Conservation (phyloP, 306 rosid genomes). For the Erythrophleum fordii region DNA sequence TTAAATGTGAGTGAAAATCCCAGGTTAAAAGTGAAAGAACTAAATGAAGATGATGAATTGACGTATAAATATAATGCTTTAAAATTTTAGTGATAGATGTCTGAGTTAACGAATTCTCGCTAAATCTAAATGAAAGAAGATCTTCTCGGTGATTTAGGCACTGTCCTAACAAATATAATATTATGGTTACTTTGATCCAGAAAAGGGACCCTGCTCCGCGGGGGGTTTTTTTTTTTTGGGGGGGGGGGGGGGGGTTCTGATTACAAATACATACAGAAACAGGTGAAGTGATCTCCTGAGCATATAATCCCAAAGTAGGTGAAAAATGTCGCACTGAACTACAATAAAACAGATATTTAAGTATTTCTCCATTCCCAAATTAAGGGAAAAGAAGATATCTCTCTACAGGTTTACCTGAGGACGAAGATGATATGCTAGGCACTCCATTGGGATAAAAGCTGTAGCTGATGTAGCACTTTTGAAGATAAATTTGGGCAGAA, state of each 20-base stretch:
- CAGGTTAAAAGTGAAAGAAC: too few species aligned
- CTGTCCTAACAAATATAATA: neutral
- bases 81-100: neutral
- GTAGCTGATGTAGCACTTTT: conserved; percentile 75
- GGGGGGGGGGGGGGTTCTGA: too few species aligned
- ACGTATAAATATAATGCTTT: neutral
- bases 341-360: neutral
- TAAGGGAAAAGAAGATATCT: neutral
- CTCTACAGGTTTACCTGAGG: conserved; percentile 52
- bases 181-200: neutral
- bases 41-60: neutral
- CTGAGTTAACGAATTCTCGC: neutral
- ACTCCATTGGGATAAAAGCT: conserved; percentile 82
- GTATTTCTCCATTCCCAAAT: neutral
- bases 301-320: neutral
- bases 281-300: neutral
- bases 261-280: neutral
- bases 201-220: neutral
- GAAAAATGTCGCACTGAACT: neutral
- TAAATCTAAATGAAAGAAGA: neutral
- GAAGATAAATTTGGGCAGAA: conserved; percentile 81
- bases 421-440: conserved; percentile 53
- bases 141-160: neutral
- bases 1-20: neutral
- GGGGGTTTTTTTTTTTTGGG: neutral